Conservation (phyloP, 163 green algal species). For the Chloroidium sp. region DNA sequence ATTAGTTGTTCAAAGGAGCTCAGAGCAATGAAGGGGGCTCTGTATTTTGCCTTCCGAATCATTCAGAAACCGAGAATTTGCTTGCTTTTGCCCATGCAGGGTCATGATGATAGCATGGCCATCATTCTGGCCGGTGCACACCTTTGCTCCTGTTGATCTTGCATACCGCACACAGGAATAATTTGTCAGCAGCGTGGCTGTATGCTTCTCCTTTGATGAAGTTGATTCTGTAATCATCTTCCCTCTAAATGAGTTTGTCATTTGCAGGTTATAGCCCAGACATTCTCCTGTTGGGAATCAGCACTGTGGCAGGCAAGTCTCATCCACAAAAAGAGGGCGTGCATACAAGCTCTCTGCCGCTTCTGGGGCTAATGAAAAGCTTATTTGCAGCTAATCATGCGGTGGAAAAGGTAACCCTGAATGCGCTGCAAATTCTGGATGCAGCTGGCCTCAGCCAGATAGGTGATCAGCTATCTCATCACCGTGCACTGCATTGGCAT, state of each 20-base stretch:
- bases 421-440: constrained; percentile 61
- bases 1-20: too few species aligned
- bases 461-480: constrained; percentile 4
- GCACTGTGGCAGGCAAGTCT: constrained; percentile 54
- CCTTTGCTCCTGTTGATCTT: background rate
- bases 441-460: constrained; percentile 20
- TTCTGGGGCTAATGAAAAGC: too few species aligned
- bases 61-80: too few species aligned
- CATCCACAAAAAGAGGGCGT: too few species aligned
- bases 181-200: background rate
- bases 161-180: background rate
- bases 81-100: background rate
- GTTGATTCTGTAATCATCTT: too few species aligned
- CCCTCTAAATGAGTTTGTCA: background rate
- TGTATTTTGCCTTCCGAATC: too few species aligned
- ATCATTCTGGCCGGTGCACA: constrained; percentile 31
- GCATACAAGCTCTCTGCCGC: too few species aligned
- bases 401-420: constrained; percentile 62
- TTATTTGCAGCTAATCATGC: constrained; percentile 52
- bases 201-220: too few species aligned
- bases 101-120: constrained; percentile 28
- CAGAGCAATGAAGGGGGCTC: too few species aligned
- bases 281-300: constrained; percentile 65
- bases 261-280: constrained; percentile 47
- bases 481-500: background rate